Evolutionary conservation across 2,329 filamentous ascomycete species (phyloP).

Genomic region (Aureobasidium sp.): DNA sequence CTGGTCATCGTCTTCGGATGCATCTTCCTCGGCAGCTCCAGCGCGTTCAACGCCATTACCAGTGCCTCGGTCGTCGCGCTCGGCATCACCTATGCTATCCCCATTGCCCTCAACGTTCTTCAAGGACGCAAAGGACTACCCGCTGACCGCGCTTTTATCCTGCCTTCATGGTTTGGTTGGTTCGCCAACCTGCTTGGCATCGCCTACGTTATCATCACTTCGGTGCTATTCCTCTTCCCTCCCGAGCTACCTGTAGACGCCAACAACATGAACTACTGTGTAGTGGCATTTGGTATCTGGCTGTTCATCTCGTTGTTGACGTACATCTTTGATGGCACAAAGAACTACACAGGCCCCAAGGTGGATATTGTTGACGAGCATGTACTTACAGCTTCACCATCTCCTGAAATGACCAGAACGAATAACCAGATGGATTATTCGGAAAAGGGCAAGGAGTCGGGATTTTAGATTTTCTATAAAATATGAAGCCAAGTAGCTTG

Average conservation of each 20-base stretch:
- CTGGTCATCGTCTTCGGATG: slow-evolving; percentile 31
- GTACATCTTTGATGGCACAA: slow-evolving; percentile 55
- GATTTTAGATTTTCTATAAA: background rate
- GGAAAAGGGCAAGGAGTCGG: background rate
- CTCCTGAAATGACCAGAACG: background rate
- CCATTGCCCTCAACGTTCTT: slow-evolving; percentile 61
- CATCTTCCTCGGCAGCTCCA: slow-evolving; percentile 32
- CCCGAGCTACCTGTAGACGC: slow-evolving; percentile 57
- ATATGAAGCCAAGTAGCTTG: too few relatives aligned
- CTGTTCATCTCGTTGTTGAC: slow-evolving; percentile 50
- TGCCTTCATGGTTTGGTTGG: slow-evolving; percentile 53
- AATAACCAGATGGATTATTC: background rate
- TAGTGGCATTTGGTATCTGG: slow-evolving; percentile 53
- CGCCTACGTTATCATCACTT: slow-evolving; percentile 61
- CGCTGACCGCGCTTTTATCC: slow-evolving; percentile 46
- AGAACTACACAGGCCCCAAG: slow-evolving; percentile 51
- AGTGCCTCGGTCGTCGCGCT: slow-evolving; percentile 60
- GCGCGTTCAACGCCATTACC: slow-evolving; percentile 33
- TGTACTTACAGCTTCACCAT: slow-evolving; percentile 16
- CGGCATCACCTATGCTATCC: slow-evolving; percentile 67
- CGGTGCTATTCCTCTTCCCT: slow-evolving; percentile 68
- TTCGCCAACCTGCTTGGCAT: slow-evolving; percentile 54
- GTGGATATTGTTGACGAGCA: slow-evolving; percentile 25
- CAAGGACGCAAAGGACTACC: slow-evolving; percentile 61
- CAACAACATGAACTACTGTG: slow-evolving; percentile 62